Percentiles rank a stretch among this genome's conserved stretches.
Conservation (phyloP, 2,329 filamentous ascomycete species). For the Conoideocrella luteorostrata region DNA sequence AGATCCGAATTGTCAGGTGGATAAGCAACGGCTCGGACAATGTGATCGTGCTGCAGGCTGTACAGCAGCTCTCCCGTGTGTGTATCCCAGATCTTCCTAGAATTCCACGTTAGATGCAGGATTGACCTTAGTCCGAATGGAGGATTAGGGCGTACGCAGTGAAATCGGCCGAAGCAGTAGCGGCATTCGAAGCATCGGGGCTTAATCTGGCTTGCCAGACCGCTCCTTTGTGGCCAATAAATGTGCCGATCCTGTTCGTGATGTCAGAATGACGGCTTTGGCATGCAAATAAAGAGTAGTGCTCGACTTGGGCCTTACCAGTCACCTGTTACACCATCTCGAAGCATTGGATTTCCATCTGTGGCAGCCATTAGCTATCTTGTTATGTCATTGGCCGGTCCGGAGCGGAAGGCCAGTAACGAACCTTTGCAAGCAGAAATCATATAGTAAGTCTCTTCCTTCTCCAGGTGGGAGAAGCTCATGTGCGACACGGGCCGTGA, state of each 20-base stretch:
- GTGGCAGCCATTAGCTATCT: conserved; percentile 10
- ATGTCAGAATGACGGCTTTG: conserved; percentile 1
- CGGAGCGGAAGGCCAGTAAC: conserved; percentile 9
- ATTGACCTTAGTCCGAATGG: not conserved
- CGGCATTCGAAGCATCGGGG: conserved; percentile 78
- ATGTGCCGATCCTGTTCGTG: conserved; percentile 81
- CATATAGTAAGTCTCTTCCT: conserved; percentile 81
- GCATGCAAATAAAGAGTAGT: not conserved
- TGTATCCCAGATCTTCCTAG: conserved; percentile 93
- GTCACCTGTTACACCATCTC: conserved; percentile 90
- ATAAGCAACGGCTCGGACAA: conserved; percentile 90
- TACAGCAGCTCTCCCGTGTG: conserved; percentile 85
- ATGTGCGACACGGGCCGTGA: conserved; percentile 88
- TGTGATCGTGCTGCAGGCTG: conserved; percentile 86
- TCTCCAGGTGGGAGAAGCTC: conserved; percentile 77
- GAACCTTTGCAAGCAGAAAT: conserved; percentile 88
- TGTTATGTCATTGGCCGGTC: conserved; percentile 16
- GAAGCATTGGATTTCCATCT: conserved; percentile 98
- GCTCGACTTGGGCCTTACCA: conserved; percentile 50
- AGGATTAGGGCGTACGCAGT: conserved; percentile 59
- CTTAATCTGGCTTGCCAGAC: conserved; percentile 95
- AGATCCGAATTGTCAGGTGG: conserved; percentile 75
- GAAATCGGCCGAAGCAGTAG: conserved; percentile 93
- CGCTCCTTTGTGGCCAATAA: conserved; percentile 95
- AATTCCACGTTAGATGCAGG: not conserved